A percentile compares a stretch with the other conserved stretches of the same genome.
Conservation (phyloP, 257 asterid genomes). For the Forsythia viridissima region DNA sequence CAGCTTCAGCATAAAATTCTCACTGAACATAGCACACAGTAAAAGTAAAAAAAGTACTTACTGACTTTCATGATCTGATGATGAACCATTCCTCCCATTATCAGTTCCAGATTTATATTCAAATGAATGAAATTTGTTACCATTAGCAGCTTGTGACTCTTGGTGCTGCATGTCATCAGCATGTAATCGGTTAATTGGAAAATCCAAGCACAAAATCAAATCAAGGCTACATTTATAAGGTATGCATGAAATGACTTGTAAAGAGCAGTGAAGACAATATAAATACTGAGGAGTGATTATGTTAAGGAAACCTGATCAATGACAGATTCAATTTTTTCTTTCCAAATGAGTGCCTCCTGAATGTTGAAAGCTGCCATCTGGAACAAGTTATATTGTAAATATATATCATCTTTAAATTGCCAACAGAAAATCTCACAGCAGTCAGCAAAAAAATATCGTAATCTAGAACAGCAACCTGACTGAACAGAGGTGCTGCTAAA, state of each 20-base stretch:
- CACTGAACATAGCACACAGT: neutral
- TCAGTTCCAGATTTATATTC: constrained; percentile 91
- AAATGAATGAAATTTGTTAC: constrained; percentile 75
- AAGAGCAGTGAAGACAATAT: neutral
- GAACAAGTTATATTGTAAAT: constrained; percentile 29
- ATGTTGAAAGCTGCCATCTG: constrained; percentile 99
- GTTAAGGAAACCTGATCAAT: constrained; percentile 77
- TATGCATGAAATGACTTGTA: constrained; percentile 2
- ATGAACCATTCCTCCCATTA: constrained; percentile 73
- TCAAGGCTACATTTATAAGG: constrained; percentile 10
- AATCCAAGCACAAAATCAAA: constrained; percentile 25
- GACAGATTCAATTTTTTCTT: constrained; percentile 92
- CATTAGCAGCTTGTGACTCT: constrained; percentile 73
- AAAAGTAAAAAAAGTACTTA: constrained; percentile 46
- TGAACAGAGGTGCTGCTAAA: neutral
- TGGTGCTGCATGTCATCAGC: constrained; percentile 75
- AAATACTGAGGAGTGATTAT: constrained; percentile 10
- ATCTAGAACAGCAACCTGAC: constrained; percentile 15
- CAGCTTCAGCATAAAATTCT: constrained; percentile 12
- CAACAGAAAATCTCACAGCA: constrained; percentile 17
- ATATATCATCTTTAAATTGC: constrained; percentile 17
- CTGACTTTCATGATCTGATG: constrained; percentile 96
- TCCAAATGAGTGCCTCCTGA: constrained; percentile 97
- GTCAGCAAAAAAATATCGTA: neutral
- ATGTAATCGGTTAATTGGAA: constrained; percentile 29